Conservation (phyloP, 2,329 filamentous ascomycete species). For the Trichoderma koningiopsis region DNA sequence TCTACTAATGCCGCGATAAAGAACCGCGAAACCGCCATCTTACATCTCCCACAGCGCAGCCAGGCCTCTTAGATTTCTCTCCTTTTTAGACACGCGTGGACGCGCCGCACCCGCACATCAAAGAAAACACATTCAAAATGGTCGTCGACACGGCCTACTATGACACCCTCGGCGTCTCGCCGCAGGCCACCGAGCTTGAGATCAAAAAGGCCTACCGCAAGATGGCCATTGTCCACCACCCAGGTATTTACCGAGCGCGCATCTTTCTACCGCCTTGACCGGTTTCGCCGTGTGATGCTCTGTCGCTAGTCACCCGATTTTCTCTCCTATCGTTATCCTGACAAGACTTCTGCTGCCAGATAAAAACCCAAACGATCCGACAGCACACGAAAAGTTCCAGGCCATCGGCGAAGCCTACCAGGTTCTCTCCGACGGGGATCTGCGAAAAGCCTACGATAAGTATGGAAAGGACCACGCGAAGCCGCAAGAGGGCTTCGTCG, state of each 20-base stretch:
- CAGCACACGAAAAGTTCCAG: slow-evolving; percentile 92
- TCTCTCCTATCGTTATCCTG: neutral
- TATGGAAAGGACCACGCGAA: slow-evolving; percentile 94
- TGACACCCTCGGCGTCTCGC: slow-evolving; percentile 80
- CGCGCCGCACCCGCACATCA: neutral
- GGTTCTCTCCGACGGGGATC: slow-evolving; percentile 82
- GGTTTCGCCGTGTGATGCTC: neutral
- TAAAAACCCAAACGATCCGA: slow-evolving; percentile 96
- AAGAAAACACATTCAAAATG: slow-evolving; percentile 55
- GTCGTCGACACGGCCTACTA: slow-evolving; percentile 89
- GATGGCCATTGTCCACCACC: slow-evolving; percentile 90
- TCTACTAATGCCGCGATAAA: neutral
- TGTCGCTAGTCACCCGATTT: neutral
- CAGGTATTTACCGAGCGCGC: slow-evolving; percentile 55
- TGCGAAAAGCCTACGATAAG: slow-evolving; percentile 93
- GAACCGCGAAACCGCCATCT: neutral
- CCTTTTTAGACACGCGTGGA: neutral
- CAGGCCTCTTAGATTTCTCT: neutral
- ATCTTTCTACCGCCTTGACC: slow-evolving; percentile 11
- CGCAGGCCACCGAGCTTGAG: slow-evolving; percentile 84
- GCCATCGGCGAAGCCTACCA: slow-evolving; percentile 74
- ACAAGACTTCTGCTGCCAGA: slow-evolving; percentile 53
- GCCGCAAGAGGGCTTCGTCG: slow-evolving; percentile 88
- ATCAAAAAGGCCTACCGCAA: slow-evolving; percentile 98
- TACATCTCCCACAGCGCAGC: slow-evolving; percentile 6